Base-by-base conservation (phyloP, 495 filamentous ascomycete genomes). In the Neurospora tetraspora region DNA sequence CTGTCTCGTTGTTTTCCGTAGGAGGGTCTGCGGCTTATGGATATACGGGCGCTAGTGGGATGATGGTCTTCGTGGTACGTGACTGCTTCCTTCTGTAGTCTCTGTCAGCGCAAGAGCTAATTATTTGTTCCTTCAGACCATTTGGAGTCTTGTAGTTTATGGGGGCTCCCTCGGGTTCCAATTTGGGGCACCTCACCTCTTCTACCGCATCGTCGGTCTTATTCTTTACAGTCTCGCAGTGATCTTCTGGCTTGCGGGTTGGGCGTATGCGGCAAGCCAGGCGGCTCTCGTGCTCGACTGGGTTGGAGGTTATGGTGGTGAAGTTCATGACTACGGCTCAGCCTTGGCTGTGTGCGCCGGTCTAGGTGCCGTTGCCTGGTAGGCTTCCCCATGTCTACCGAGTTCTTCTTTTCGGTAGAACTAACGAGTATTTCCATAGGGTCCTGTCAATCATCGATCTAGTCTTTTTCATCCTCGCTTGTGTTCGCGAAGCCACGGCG, bases 191-290 rank as follows among this genome's bases (percentile, higher is more conserved):
- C 78, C 79, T 7, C 77, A 76, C 9, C 61, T 77, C 71, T 84
- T 82, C 71, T 83, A 78, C 74, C 80, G 83, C 71, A 70, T 83
- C 59, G 74, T 38, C 45, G 69, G 76, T 27, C 40, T 83, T 12
- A 53, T 81, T 47, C 72, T 70, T 23, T 81, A 82, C 73, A 70
- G 75, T 53, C 75, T 85, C 70, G 74, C 71, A 69, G 27, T 78
- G 39, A 78, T 85, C 53, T 83, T 83, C 73, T 85, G 83, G 83
- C 77, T 84, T 8, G 68, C 72, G 0, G 81, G 74, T n/a, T 85
- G 82, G 82, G 77, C 79, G 18, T 84, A 79, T 79, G 76, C 81
- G 10, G 81, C 83, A 12, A 80, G 77, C 69, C 59, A 72, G 27
- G 82, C 82, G 5, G 70, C 75, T 18, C 37, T 76, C 27, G 78